phyloP scores from a whole-genome alignment of 2,329 filamentous ascomycete genomes.

The Cladosporium halotolerans region DNA sequence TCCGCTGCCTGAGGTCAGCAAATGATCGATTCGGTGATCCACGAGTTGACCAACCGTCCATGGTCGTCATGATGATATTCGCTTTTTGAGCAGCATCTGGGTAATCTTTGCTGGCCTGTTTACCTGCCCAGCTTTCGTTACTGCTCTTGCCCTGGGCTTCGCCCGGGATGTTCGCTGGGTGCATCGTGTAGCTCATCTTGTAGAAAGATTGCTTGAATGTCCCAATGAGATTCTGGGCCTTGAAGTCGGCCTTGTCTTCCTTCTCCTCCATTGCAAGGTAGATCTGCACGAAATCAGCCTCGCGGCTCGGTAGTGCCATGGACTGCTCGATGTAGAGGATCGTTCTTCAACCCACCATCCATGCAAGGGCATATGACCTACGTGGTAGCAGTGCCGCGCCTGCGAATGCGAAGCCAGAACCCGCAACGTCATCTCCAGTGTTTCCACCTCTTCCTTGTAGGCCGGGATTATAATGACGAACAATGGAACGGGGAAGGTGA shows the following conservation, averaged over 20 bases:
- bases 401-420: conserved; percentile 62
- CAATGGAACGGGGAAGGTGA: conserved; percentile 33
- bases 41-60: conserved; percentile 55
- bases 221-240: conserved; percentile 56
- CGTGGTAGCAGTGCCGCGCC: conserved; percentile 61
- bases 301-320: neutral
- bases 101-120: conserved; percentile 59
- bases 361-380: conserved; percentile 39
- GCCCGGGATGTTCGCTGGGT: conserved; percentile 58
- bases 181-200: conserved; percentile 60
- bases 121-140: conserved; percentile 66
- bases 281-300: conserved; percentile 43
- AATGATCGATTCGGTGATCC: conserved; percentile 4
- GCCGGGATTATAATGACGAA: conserved; percentile 66
- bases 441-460: conserved; percentile 67
- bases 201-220: conserved; percentile 61
- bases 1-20: conserved; percentile 47
- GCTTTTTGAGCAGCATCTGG: conserved; percentile 43
- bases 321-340: neutral
- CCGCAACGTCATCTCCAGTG: conserved; percentile 60
- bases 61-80: conserved; percentile 63
- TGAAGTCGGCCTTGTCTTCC: conserved; percentile 54
- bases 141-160: conserved; percentile 70
- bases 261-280: conserved; percentile 69
- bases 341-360: neutral